These are phyloP conservation scores for Eleusine coracana DNA, from an alignment of 176 grass and related monocot species.

Conservation along the genomic window DNA sequence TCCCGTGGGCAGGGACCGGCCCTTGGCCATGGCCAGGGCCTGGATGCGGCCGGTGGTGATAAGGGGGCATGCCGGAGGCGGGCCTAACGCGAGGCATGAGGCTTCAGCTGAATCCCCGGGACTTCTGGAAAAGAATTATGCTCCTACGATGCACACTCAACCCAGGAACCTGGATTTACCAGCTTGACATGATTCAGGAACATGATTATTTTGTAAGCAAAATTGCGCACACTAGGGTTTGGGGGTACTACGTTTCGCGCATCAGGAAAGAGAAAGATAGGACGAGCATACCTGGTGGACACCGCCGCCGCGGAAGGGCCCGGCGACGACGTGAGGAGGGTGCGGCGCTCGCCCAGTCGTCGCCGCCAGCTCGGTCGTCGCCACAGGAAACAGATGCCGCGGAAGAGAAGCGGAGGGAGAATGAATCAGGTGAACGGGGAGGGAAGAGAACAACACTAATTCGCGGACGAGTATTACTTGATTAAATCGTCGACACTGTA, in stretches of 20 bases:
- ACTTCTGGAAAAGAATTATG: neutral
- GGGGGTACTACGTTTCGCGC: neutral
- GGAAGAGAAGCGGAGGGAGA: too few species aligned
- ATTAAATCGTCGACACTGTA: too few species aligned
- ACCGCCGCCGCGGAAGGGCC: too few species aligned
- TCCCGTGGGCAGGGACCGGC: slow-evolving; percentile 36
- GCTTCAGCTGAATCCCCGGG: neutral
- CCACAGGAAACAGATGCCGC: too few species aligned
- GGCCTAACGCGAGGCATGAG: slow-evolving; percentile 26
- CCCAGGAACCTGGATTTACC: neutral
- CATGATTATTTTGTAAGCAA: too few species aligned
- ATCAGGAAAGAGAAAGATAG: neutral
- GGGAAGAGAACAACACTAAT: too few species aligned
- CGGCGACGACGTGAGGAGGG: too few species aligned
- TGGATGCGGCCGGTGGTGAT: slow-evolving; percentile 50
- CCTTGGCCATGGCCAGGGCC: slow-evolving; percentile 41
- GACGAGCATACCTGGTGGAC: too few species aligned
- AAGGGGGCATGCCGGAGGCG: slow-evolving; percentile 43
- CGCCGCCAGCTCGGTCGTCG: too few species aligned
- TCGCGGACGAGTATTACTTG: too few species aligned
- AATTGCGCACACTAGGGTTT: neutral
- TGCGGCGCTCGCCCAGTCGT: too few species aligned
- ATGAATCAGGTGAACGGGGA: too few species aligned
- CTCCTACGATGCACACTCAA: neutral
- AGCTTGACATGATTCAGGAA: neutral